These are phyloP conservation scores for Penicillium pulvis DNA, from an alignment of 495 filamentous ascomycete genomes.

Conservation along the genomic window DNA sequence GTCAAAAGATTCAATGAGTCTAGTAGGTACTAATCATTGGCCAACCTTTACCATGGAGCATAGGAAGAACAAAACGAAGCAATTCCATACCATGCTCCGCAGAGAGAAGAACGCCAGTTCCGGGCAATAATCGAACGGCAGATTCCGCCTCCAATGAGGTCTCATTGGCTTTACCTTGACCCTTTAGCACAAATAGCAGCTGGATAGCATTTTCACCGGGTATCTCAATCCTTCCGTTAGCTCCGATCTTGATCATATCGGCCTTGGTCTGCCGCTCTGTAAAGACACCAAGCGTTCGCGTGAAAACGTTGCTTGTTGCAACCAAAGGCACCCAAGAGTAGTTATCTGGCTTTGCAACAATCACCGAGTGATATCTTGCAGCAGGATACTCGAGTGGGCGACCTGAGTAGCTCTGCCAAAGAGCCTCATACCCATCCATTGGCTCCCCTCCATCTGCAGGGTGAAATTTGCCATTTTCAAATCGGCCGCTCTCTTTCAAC, in stretches of 20 bases:
- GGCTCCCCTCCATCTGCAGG: background rate
- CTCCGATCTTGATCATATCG: constrained; percentile 4
- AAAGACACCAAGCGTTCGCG: constrained; percentile 11
- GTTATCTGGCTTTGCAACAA: background rate
- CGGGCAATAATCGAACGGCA: background rate
- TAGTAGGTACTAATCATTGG: too few species aligned
- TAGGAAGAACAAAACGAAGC: background rate
- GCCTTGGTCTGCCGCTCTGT: constrained; percentile 13
- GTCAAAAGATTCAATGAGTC: too few species aligned
- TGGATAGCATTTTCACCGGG: background rate
- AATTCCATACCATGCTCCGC: background rate
- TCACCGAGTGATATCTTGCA: background rate
- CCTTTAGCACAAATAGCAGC: background rate
- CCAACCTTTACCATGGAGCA: too few species aligned
- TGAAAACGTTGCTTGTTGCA: background rate
- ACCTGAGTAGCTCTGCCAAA: background rate
- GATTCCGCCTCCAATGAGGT: background rate
- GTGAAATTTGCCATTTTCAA: constrained; percentile 8
- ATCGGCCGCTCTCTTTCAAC: constrained; percentile 7
- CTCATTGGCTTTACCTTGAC: background rate
- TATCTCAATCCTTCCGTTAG: background rate
- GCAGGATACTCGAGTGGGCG: background rate
- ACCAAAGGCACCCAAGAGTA: background rate
- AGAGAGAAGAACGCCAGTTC: background rate
- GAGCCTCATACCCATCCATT: constrained; percentile 3